Evolutionary conservation across 306 rosid genomes (phyloP), one percentile per base, ranked within the genome.

Genomic region (Coriaria nepalensis): DNA sequence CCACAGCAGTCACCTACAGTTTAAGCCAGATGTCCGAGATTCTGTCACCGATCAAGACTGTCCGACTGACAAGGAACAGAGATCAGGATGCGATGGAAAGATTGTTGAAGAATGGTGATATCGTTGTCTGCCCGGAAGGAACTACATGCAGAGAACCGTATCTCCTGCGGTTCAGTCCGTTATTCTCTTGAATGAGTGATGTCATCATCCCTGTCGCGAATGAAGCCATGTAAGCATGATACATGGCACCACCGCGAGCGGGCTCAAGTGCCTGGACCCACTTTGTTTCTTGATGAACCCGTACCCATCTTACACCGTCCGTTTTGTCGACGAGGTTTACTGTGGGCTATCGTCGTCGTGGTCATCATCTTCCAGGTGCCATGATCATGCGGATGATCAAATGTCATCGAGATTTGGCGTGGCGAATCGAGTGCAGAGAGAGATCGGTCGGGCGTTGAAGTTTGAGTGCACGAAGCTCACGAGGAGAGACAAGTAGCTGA

Each of bases 91-190:
- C 81, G 70, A 84, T 88, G 78, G 57, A 45, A 2, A 10, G 2
- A 5, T 53, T 81, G 56, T 40, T 83, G 9, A 33, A 29, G 0
- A 49, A 80, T 59, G 96, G 86, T 5, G 87, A 81, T 52, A 10
- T 88, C 4, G 78, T 74, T 6, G 83, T 88, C 35, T 83, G 96
- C 51, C 93, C 96, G 0, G 96, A 88, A 10, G 96, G 96, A 48
- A 88, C 96, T 55, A 88, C 97, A 0, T 88, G 97, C 40, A 71
- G 97, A 37, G 97, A 88, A n/a, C 73, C 86, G 0, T 88, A 80
- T 65, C 79, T 88, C 35, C 66, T 88, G 9, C 57, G 97, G 66
- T 88, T 83, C 40, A 88, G 97, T 43, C 86, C 97, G 6, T 35
- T 83, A 36, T 88, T 84, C 29, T 49, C 95, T 0, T 95, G 83